These are phyloP conservation scores for Euphorbia celastroides DNA, from an alignment of 441 rosid genomes.

Conservation along the genomic window DNA sequence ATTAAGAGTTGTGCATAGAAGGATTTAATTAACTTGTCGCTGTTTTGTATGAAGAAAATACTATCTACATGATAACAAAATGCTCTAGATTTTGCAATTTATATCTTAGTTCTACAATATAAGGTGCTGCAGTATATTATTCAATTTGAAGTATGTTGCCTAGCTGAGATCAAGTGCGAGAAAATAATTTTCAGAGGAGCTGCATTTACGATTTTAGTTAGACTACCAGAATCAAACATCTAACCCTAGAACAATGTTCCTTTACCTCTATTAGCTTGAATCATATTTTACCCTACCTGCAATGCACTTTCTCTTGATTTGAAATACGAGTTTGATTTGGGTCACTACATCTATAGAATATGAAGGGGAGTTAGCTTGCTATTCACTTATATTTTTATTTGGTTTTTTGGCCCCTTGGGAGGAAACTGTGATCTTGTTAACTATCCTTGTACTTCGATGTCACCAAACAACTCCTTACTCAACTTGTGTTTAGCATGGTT, in stretches of 20 bases:
- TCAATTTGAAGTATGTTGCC: neutral
- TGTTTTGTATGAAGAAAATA: constrained; percentile 2
- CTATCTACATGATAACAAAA: too few species aligned
- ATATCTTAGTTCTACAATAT: neutral
- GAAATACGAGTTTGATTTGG: too few species aligned
- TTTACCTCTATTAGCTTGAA: neutral
- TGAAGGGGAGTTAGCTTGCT: neutral
- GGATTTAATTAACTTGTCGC: neutral
- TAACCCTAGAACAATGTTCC: neutral
- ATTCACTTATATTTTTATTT: neutral
- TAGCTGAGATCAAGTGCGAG: neutral
- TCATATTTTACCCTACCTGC: neutral
- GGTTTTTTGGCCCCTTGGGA: neutral
- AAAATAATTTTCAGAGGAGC: neutral
- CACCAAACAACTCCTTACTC: neutral
- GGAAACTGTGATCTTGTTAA: too few species aligned
- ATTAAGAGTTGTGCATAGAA: neutral
- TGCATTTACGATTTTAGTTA: neutral
- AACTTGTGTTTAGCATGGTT: neutral
- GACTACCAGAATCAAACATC: neutral
- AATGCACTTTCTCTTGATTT: neutral
- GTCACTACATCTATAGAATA: neutral
- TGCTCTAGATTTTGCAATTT: neutral
- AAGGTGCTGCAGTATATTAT: neutral
- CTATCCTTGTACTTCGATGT: neutral